A percentile compares a stretch with the other conserved stretches of the same genome.
Conservation (phyloP, 352 stramenopile species). For the Pythium brachiatum region DNA sequence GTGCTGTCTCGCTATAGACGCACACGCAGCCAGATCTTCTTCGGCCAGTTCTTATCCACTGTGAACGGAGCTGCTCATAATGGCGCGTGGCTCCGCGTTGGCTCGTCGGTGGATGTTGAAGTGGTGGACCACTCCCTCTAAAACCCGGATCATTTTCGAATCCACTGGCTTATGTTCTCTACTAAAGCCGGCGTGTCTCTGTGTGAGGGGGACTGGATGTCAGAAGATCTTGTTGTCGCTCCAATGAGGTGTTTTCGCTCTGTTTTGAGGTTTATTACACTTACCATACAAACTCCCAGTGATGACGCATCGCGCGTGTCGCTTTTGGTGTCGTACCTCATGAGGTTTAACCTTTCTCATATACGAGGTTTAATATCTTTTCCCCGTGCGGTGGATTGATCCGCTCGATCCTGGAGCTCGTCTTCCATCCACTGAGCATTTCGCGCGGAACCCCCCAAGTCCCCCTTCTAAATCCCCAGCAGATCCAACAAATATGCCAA, state of each 20-base stretch:
- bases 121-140: conserved; percentile 1
- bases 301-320: conserved; percentile 6
- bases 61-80: neutral
- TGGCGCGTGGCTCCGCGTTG: conserved; percentile 40
- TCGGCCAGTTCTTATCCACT: conserved; percentile 67
- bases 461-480: conserved; percentile 4
- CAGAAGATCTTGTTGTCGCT: conserved; percentile 26
- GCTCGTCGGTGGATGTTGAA: conserved; percentile 36
- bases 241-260: conserved; percentile 8
- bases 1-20: conserved; percentile 72
- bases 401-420: conserved; percentile 6
- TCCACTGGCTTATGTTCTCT: neutral
- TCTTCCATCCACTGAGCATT: conserved; percentile 21
- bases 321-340: conserved; percentile 1
- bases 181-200: conserved; percentile 6
- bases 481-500: conserved; percentile 51
- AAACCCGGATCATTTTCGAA: too few relatives aligned
- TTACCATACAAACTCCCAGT: conserved; percentile 12
- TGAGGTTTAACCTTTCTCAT: conserved; percentile 15
- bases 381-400: conserved; percentile 1
- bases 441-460: conserved; percentile 19
- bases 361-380: conserved; percentile 14
- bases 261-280: neutral
- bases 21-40: conserved; percentile 75
- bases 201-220: conserved; percentile 5